phyloP scores from a whole-genome alignment of 1,139 yeast genomes.

The Candida frijolesensis region DNA sequence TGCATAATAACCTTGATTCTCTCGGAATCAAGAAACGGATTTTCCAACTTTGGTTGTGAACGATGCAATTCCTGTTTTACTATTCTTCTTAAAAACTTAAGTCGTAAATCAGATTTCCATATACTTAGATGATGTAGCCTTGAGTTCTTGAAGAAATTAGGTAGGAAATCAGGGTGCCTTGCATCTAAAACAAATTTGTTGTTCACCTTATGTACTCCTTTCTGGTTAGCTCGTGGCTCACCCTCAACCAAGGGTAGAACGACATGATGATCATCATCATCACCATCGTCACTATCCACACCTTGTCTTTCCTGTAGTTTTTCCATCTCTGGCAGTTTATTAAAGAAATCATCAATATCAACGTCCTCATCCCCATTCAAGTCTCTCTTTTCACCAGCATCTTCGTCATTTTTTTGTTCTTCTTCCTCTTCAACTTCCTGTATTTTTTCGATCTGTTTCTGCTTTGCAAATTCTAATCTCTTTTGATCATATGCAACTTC shows the following conservation, averaged over 20 bases:
- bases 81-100: conserved; percentile 54
- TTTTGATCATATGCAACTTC: conserved; percentile 54
- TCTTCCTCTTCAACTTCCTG: conserved; percentile 8
- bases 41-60: conserved; percentile 4
- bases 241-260: conserved; percentile 10
- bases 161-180: conserved; percentile 75
- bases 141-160: conserved; percentile 74
- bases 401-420: conserved; percentile 13
- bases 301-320: conserved; percentile 12
- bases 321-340: conserved; percentile 10
- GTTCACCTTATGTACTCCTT: conserved; percentile 15
- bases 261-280: conserved; percentile 12
- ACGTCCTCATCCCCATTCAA: neutral
- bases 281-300: conserved; percentile 11
- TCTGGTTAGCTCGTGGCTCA: conserved; percentile 7
- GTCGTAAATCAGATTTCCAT: conserved; percentile 80
- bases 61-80: conserved; percentile 19
- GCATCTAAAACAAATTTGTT: conserved; percentile 47
- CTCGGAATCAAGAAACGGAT: conserved; percentile 2
- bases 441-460: conserved; percentile 2
- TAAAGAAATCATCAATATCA: conserved; percentile 6
- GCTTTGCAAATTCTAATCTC: conserved; percentile 28
- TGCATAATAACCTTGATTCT: conserved; percentile 54
- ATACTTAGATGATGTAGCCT: conserved; percentile 84
- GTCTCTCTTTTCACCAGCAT: conserved; percentile 1